Evolutionary conservation across 441 rosid species (phyloP).

Genomic region (Euphorbia schlechtendalii): DNA sequence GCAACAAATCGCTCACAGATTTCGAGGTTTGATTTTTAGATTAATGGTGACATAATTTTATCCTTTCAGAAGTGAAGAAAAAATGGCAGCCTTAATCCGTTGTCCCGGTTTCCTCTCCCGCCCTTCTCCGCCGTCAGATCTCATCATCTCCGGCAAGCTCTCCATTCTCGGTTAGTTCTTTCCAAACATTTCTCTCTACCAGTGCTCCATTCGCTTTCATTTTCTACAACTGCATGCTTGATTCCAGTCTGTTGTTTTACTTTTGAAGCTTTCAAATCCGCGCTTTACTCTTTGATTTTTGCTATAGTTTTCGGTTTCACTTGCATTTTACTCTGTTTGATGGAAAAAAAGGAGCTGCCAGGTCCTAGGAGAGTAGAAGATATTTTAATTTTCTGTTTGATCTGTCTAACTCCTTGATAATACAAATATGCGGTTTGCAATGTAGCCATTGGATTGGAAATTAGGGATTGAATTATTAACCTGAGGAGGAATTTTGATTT

Average conservation of each 20-base stretch:
- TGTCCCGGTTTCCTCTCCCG: constrained; percentile 40
- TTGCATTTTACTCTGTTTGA: background rate
- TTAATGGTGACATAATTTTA: too few species aligned
- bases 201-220: background rate
- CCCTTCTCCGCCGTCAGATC: constrained; percentile 31
- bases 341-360: background rate
- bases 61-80: too few species aligned
- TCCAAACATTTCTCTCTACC: background rate
- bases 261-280: background rate
- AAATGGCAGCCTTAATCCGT: constrained; percentile 46
- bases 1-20: too few species aligned
- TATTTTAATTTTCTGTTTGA: background rate
- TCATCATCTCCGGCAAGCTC: constrained; percentile 26
- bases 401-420: background rate
- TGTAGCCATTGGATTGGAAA: background rate
- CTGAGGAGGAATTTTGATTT: constrained; percentile 3
- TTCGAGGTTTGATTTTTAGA: too few species aligned
- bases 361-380: too few species aligned
- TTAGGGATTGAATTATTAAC: background rate
- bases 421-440: background rate
- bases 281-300: background rate
- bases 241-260: background rate
- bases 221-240: background rate
- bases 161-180: constrained; percentile 32
- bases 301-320: background rate